A percentile compares a stretch with the other conserved stretches of the same genome.
Conservation (phyloP, 179 eudicot genomes). For the Vitellaria paradoxa region DNA sequence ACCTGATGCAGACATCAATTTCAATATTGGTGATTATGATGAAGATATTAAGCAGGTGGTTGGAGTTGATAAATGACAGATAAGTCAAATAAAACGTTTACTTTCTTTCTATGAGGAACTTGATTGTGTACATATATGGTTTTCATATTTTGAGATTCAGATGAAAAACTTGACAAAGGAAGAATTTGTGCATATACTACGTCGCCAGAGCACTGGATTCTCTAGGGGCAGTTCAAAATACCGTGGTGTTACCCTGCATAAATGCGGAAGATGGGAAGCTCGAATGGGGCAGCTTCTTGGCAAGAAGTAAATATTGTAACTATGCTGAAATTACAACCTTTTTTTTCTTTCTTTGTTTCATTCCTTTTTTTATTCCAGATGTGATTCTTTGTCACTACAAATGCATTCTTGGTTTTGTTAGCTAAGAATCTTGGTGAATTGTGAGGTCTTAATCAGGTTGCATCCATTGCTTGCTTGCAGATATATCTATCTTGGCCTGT, state of each 20-base stretch:
- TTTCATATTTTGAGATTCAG: slow-evolving; percentile 21
- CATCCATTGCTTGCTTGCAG: slow-evolving; percentile 40
- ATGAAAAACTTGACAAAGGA: slow-evolving; percentile 25
- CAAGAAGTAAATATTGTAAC: slow-evolving; percentile 44
- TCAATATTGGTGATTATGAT: slow-evolving; percentile 52
- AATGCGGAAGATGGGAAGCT: slow-evolving; percentile 27
- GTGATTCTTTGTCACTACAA: background rate
- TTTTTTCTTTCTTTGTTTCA: background rate
- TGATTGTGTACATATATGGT: background rate
- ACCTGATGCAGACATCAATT: slow-evolving; percentile 76
- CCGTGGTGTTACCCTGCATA: slow-evolving; percentile 73
- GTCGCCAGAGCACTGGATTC: slow-evolving; percentile 75
- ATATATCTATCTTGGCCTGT: slow-evolving; percentile 85
- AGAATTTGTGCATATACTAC: slow-evolving; percentile 13
- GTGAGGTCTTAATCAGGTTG: slow-evolving; percentile 1
- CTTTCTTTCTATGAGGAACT: background rate
- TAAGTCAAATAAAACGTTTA: background rate
- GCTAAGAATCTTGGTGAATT: background rate
- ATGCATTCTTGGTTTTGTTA: background rate
- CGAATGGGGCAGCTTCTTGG: slow-evolving; percentile 81
- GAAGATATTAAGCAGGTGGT: slow-evolving; percentile 68
- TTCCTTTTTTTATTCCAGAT: background rate
- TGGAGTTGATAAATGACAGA: background rate
- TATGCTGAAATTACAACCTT: background rate
- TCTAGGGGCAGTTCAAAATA: slow-evolving; percentile 68